Base-by-base conservation (phyloP, 129 eudicot genomes). In the Calendula officinalis region DNA sequence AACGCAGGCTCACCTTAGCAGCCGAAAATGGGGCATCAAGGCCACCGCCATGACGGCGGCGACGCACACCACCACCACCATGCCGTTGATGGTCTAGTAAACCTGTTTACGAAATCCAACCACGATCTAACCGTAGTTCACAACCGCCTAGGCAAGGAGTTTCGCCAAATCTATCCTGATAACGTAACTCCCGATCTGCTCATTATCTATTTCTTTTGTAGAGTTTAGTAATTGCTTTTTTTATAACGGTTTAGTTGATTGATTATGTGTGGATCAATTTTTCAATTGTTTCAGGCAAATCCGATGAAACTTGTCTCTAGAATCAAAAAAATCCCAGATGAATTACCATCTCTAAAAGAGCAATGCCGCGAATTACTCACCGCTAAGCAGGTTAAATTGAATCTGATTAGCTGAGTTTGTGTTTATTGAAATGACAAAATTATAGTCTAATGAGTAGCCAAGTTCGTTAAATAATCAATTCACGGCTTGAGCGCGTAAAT, bases 261-360 rank as follows among this genome's bases (percentile, higher is more conserved):
- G 43, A 8, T 6, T n/a, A 33, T 50, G 40, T 41, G 4, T 7
- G 35, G 3, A n/a, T 22, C 30, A 22, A 22, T 22, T 22, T 22
- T 22, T 22, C 30, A 22, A 22, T 22, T 43, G 2, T 39, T 42
- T 12, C 78, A 91, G 98, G 98, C 81, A 6, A 87, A 91, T 75
- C 98, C 98, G 13, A 87, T 91, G 98, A 85, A 87, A 69, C 83
- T 91, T 42, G 84, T 87, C 49, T 68, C 86, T 0, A 78, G 96
- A 71, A 78, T 91, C 3, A 91, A 91, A 68, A 91, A 81, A 22
- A 85, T 91, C 4, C 83, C 87, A 79, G 96, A 82, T 4, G 96
- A 91, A 22, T 61, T 91, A 45, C 79, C 86, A 0, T 74, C 76
- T 12, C 45, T 91, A 27, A 82, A 82, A 75, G 94, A 87, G 15